Percentiles rank a stretch among this genome's conserved stretches.
These are phyloP conservation scores for Golubevia pallescens DNA, from an alignment of 1,284 basidiomycete species.

Conservation along the genomic window DNA sequence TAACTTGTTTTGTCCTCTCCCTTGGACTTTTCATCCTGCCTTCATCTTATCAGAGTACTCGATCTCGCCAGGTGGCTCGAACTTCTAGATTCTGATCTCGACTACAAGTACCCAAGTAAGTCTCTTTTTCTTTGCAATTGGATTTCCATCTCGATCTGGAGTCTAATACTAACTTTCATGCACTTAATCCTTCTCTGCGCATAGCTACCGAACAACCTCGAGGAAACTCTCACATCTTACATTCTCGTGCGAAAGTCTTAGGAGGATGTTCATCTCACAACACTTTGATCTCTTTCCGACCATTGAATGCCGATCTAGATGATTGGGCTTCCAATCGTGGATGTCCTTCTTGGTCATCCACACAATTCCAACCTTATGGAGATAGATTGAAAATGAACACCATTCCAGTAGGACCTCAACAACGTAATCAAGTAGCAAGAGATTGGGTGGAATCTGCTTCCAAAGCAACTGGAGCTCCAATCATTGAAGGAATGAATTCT, in stretches of 20 bases:
- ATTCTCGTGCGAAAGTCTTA: conserved; percentile 60
- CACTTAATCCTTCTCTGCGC: too few relatives aligned
- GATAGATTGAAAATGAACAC: conserved; percentile 63
- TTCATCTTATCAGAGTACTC: conserved; percentile 26
- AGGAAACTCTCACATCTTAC: conserved; percentile 65
- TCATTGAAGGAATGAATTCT: conserved; percentile 58
- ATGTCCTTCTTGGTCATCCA: conserved; percentile 52
- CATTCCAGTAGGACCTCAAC: conserved; percentile 59
- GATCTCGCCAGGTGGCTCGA: conserved; percentile 62
- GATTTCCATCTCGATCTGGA: neutral
- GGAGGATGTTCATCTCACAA: conserved; percentile 65
- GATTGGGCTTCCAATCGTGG: conserved; percentile 58
- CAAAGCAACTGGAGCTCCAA: conserved; percentile 48
- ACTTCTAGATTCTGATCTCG: conserved; percentile 62
- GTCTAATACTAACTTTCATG: too few relatives aligned
- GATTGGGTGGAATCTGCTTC: conserved; percentile 60
- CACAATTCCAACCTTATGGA: conserved; percentile 59
- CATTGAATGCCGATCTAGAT: conserved; percentile 64
- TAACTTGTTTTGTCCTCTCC: conserved; percentile 7
- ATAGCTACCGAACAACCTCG: conserved; percentile 58
- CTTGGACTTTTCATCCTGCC: neutral
- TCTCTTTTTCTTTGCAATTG: neutral
- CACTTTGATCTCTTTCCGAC: conserved; percentile 65
- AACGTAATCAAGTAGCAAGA: conserved; percentile 60
- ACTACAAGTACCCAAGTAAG: conserved; percentile 56